Evolutionary conservation across 129 eudicot species (phyloP).

Genomic region (Centrapalus pauciflorus): DNA sequence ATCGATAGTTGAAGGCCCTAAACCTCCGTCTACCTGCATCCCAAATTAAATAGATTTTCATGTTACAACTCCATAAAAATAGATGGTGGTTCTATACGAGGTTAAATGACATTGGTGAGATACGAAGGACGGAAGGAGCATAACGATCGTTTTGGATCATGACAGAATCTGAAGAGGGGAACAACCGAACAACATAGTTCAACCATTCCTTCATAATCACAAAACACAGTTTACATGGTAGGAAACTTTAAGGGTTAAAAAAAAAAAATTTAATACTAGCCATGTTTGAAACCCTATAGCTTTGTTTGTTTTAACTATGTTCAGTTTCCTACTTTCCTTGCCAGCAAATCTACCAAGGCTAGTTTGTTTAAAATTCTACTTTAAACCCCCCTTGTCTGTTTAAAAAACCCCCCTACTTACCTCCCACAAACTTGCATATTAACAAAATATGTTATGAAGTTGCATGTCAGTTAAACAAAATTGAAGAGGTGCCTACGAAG

Average conservation of each 20-base stretch:
- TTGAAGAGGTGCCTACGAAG: neutral
- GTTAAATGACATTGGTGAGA: neutral
- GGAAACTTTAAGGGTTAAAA: no score
- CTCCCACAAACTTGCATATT: neutral
- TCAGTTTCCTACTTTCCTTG: no score
- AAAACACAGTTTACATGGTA: no score
- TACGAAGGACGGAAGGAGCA: no score
- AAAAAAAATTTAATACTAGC: no score
- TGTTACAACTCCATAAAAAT: neutral
- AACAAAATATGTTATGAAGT: neutral
- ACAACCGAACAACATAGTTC: neutral
- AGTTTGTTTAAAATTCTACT: neutral
- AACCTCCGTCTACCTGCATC: constrained; percentile 89
- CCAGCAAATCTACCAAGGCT: neutral
- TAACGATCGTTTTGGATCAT: neutral
- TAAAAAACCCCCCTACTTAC: neutral
- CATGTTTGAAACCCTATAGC: no score
- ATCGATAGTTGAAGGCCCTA: constrained; percentile 90
- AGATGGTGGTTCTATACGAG: neutral
- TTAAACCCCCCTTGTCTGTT: neutral
- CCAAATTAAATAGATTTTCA: neutral
- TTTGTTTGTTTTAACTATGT: no score
- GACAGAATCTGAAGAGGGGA: neutral
- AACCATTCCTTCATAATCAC: neutral
- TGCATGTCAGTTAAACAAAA: neutral